Base-by-base conservation (phyloP, 2,329 filamentous ascomycete species). In the Fusarium virguliforme region DNA sequence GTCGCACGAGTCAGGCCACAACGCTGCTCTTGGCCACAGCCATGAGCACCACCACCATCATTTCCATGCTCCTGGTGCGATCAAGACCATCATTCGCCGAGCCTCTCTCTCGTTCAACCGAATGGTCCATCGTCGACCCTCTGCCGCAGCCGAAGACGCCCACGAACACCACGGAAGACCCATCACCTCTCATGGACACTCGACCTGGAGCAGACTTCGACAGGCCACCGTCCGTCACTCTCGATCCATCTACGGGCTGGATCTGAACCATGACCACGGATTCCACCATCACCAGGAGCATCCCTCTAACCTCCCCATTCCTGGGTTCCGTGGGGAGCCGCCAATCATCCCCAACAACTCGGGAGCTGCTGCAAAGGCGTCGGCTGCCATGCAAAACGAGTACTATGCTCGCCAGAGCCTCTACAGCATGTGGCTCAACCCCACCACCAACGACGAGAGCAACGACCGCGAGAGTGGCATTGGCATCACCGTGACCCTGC, bases 391-490 rank as follows among this genome's bases (percentile, higher is more conserved):
- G 62, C 87, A 90, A 72, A 89, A 89, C 71, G 86, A 89, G 58
- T 83, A 81, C 50, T 71, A 84, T 6, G 79, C 78, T 4, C 76
- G 79, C 43, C 67, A 81, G 78, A 53, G 80, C 6, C 61, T 80
- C 2, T 78, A 84, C 32, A 83, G 82, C 41, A 81, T 83, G 55
- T 84, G 85, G 79, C 76, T 88, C 8, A 77, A 82, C 8, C 78
- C 80, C 5, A 73, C 77, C 22, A 74, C 75, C 2, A 78, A 77
- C 34, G 85, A 88, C 3, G 85, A 86, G 18, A 81, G 80, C 53
- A 88, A 86, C 69, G 89, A 91, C 70, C 82, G 85, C 28, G 89
- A 91, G 79, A 91, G 90, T 72, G 89, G 89, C 22, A 90, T 91
- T 58, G 89, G 88, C 34, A 91, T 91, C 55, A 83, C 85, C 1